Evolutionary conservation across 768 basidiomycete genomes (phyloP), one percentile per base, ranked within the genome.

Genomic region (Suillus subalutaceus): DNA sequence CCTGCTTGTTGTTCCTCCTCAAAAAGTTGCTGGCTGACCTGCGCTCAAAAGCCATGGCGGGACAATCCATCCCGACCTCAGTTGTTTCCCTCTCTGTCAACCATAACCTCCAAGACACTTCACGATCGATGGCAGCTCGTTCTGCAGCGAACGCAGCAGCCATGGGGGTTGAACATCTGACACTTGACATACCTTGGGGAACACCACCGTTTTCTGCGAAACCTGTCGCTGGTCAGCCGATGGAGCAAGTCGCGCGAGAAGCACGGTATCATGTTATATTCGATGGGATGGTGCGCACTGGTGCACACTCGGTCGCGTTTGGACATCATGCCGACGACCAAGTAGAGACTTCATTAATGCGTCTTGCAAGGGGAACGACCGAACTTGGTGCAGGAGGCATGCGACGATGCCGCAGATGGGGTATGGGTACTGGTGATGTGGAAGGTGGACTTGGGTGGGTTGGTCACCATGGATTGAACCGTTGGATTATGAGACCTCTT

Each of bases 241-340:
- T 90, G 52, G 93, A 94, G 73, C 75, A 78, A 44, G 70, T 75
- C 18, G 90, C 89, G 1, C 86, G 93, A 15, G 70, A 74, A 1
- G 89, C 86, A 38, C 86, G 93, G 26, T 88, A 88, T 68, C 78
- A 79, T 56, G 61, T 82, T 12, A 68, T 92, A 44, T 85, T 86
- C 65, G 64, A 78, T n/a, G 75, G 72, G 0, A 84, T 92, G 85
- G 72, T 73, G 6, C 66, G 68, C 2, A 66, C 74, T 0, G 71
- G 80, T 1, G 74, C 81, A 4, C 68, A 79, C 18, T 73, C 82
- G 16, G 73, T 93, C 63, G 90, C 89, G 1, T 83, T 89, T 59
- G 93, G 85, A 0, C 93, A 95, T 70, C 93, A 95, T 72, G 84
- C 84, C 4, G 92, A 95, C 72, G 93, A 95, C 72, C 92, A 94